phyloP scores from a whole-genome alignment of 2,329 filamentous ascomycete genomes.

The Byssochlamys sp. region DNA sequence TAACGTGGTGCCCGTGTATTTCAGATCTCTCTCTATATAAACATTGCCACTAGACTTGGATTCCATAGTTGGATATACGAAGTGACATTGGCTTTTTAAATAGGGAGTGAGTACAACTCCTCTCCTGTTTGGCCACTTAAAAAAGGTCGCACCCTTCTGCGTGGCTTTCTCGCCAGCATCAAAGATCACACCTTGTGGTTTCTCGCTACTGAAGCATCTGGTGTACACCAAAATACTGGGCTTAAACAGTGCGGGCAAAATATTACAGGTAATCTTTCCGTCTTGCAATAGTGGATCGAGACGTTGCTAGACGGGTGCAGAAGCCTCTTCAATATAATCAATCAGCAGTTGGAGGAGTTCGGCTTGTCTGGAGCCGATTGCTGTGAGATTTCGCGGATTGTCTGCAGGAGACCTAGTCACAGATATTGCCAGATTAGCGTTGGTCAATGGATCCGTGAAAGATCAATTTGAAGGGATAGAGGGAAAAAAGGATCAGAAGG shows the following conservation, averaged over 20 bases:
- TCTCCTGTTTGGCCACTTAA: not conserved
- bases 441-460: not conserved
- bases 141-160: not conserved
- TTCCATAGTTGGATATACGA: too few species aligned
- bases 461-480: too few species aligned
- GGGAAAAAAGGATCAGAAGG: too few species aligned
- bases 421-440: not conserved
- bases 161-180: slow-evolving; percentile 7
- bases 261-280: slow-evolving; percentile 18
- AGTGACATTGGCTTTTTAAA: too few species aligned
- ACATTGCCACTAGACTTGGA: too few species aligned
- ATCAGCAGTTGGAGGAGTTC: not conserved
- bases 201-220: slow-evolving; percentile 10
- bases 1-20: too few species aligned
- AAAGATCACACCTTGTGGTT: slow-evolving; percentile 12
- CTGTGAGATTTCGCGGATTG: not conserved
- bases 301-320: slow-evolving; percentile 2
- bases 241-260: slow-evolving; percentile 21
- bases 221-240: slow-evolving; percentile 14
- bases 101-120: too few species aligned
- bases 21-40: too few species aligned
- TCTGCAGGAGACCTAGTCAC: not conserved
- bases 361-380: not conserved
- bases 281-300: slow-evolving; percentile 10
- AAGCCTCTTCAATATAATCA: not conserved